Evolutionary conservation across 805 yeast genomes (phyloP).

Genomic region (Candida incommunis): DNA sequence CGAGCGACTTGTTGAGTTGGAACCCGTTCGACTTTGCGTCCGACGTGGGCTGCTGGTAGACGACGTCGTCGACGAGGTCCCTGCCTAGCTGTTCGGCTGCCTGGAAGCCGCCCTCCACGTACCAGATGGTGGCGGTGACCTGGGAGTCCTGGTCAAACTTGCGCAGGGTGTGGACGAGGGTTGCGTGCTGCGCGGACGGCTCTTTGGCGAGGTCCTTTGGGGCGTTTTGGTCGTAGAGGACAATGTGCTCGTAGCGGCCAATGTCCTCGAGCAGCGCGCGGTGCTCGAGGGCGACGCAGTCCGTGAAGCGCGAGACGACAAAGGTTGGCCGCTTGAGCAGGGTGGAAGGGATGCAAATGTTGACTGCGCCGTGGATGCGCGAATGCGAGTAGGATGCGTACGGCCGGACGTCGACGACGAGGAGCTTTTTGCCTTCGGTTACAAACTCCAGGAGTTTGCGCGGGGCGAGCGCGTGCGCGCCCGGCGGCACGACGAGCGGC

Average conservation of each 20-base stretch:
- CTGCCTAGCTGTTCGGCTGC: neutral
- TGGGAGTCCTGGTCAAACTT: constrained; percentile 16
- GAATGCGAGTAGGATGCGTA: constrained; percentile 53
- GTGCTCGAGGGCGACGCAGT: constrained; percentile 23
- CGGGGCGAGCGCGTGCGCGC: neutral
- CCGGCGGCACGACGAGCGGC: neutral
- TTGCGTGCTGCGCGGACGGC: constrained; percentile 4
- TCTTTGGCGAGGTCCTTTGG: constrained; percentile 7
- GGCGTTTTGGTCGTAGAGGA: constrained; percentile 35
- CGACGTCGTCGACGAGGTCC: neutral
- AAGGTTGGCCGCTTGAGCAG: constrained; percentile 63
- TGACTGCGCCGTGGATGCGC: constrained; percentile 49
- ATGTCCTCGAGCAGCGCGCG: constrained; percentile 14
- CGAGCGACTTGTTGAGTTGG: neutral
- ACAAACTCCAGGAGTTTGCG: neutral
- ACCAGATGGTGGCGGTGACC: neutral
- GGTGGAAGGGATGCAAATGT: constrained; percentile 84
- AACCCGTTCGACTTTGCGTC: neutral
- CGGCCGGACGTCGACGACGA: constrained; percentile 71
- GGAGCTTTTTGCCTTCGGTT: constrained; percentile 7
- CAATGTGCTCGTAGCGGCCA: constrained; percentile 16
- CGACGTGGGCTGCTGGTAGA: neutral
- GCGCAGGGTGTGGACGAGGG: constrained; percentile 14
- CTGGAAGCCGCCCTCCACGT: neutral
- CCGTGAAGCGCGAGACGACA: constrained; percentile 30